These are phyloP conservation scores for Boletus sensibilis DNA, from an alignment of 768 basidiomycete species.

Conservation along the genomic window DNA sequence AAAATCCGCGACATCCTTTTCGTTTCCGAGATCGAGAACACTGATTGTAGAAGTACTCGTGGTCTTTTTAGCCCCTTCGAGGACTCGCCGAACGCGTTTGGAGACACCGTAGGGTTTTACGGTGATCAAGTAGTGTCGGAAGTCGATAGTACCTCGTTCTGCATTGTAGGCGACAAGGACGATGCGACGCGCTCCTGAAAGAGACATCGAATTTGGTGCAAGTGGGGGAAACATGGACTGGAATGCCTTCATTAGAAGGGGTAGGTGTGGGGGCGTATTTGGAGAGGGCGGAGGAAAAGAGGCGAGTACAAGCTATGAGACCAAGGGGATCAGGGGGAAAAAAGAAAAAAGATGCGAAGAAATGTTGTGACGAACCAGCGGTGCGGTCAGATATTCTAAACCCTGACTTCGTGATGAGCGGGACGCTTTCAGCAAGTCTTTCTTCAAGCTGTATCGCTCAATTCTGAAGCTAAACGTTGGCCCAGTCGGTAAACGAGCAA, in stretches of 20 bases:
- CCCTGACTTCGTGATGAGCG: conserved; percentile 73
- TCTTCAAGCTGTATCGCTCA: conserved; percentile 89
- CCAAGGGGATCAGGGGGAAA: not conserved
- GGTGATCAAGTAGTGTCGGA: conserved; percentile 93
- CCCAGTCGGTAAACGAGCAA: conserved; percentile 84
- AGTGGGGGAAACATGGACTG: conserved; percentile 96
- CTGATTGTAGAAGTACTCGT: conserved; percentile 29
- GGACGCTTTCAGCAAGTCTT: conserved; percentile 69
- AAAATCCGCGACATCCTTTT: conserved; percentile 95
- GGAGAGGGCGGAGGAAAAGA: conserved; percentile 79
- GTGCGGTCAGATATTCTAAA: conserved; percentile 88
- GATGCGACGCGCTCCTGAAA: conserved; percentile 90
- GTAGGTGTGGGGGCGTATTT: conserved; percentile 75
- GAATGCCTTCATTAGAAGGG: conserved; percentile 93
- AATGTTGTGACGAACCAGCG: conserved; percentile 59
- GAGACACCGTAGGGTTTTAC: conserved; percentile 95
- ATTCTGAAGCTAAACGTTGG: conserved; percentile 93
- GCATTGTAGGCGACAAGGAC: conserved; percentile 91
- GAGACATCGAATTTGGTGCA: conserved; percentile 70
- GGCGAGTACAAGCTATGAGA: conserved; percentile 74
- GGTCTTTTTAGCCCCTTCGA: conserved; percentile 56
- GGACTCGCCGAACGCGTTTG: conserved; percentile 80
- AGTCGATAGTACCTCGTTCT: conserved; percentile 81
- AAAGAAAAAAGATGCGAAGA: not conserved
- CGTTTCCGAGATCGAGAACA: conserved; percentile 79